Conservation (phyloP, 805 yeast species). For the Jamesozyma hellenica region DNA sequence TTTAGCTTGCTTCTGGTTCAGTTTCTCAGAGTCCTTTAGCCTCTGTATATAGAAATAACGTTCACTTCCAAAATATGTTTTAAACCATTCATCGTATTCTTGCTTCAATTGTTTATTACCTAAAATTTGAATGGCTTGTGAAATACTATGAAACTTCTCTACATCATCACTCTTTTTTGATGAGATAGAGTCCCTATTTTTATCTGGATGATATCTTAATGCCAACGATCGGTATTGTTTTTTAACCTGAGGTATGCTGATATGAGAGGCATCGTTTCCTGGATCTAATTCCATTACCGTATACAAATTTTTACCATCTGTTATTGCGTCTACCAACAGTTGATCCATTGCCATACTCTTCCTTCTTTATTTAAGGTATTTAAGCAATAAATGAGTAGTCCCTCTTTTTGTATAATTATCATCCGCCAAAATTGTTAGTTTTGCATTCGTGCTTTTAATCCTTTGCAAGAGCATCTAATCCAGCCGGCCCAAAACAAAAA, state of each 20-base stretch:
- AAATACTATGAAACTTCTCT: slow-evolving; percentile 19
- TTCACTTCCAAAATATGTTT: background rate
- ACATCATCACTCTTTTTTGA: slow-evolving; percentile 4
- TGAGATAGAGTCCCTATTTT: slow-evolving; percentile 3
- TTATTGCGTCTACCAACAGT: background rate
- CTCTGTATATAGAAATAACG: slow-evolving; percentile 1
- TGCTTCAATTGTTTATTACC: slow-evolving; percentile 10
- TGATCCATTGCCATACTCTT: too few species aligned
- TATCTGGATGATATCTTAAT: slow-evolving; percentile 24
- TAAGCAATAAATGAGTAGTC: too few species aligned
- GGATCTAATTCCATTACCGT: slow-evolving; percentile 6
- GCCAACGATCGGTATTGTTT: slow-evolving; percentile 17
- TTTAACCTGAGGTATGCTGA: slow-evolving; percentile 5
- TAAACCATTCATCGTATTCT: slow-evolving; percentile 19
- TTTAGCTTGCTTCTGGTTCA: slow-evolving; percentile 1
- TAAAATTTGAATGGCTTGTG: slow-evolving; percentile 21
- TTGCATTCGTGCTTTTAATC: too few species aligned
- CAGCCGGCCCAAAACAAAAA: too few species aligned
- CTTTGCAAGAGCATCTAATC: too few species aligned
- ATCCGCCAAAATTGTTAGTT: too few species aligned
- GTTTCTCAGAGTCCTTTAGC: background rate
- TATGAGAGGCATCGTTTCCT: slow-evolving; percentile 9
- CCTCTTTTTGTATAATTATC: too few species aligned
- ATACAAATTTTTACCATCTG: background rate
- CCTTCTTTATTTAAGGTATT: too few species aligned